phyloP scores from a whole-genome alignment of 805 yeast species.

The Yarrowia sp. region DNA sequence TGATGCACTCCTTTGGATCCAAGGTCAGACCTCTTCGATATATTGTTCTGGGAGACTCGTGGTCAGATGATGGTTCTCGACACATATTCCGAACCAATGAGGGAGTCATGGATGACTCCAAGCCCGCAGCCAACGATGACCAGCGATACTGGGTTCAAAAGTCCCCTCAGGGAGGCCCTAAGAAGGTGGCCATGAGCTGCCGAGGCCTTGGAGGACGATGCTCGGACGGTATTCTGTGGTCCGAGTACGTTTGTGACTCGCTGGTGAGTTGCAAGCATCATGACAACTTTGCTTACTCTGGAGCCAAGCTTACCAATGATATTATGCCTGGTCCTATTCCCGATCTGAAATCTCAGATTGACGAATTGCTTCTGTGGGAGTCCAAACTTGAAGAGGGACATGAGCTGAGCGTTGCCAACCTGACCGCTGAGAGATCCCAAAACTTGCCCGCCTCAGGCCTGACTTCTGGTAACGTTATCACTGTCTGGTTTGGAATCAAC shows the following conservation, averaged over 20 bases:
- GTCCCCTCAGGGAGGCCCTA: slow-evolving; percentile 18
- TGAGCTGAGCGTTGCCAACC: not conserved
- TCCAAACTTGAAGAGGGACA: not conserved
- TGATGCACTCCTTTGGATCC: slow-evolving; percentile 23
- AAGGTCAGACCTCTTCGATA: slow-evolving; percentile 13
- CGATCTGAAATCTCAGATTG: slow-evolving; percentile 20
- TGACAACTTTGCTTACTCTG: slow-evolving; percentile 8
- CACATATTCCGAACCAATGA: slow-evolving; percentile 1
- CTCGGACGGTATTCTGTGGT: slow-evolving; percentile 11
- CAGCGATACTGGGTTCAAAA: slow-evolving; percentile 20
- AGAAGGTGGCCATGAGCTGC: slow-evolving; percentile 22
- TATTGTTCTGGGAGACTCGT: slow-evolving; percentile 19
- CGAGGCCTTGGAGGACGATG: slow-evolving; percentile 14
- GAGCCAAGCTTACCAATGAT: slow-evolving; percentile 17
- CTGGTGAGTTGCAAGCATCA: slow-evolving; percentile 6
- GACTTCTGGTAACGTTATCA: slow-evolving; percentile 8
- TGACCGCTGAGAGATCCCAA: not conserved
- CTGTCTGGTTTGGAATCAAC: slow-evolving; percentile 21
- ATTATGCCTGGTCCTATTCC: slow-evolving; percentile 16
- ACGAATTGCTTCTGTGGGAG: slow-evolving; percentile 8
- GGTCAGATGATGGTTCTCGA: slow-evolving; percentile 12
- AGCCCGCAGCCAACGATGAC: slow-evolving; percentile 1
- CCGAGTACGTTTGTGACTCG: slow-evolving; percentile 11
- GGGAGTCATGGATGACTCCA: not conserved
- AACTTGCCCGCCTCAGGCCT: not conserved